Conservation (phyloP, 179 eudicot genomes). For the Spinacia oleracea region DNA sequence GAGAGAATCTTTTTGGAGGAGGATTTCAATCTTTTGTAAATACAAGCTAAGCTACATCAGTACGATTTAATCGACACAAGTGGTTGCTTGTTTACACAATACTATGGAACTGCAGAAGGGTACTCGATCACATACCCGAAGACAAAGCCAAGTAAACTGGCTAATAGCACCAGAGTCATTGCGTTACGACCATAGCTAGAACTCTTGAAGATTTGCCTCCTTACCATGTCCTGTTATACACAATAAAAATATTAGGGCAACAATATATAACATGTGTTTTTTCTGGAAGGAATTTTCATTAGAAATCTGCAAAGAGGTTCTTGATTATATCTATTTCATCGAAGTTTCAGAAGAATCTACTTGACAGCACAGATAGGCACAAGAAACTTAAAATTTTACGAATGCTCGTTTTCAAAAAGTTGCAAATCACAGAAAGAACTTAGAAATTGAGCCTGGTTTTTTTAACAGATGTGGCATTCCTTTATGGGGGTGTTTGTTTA, state of each 20-base stretch:
- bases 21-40: not conserved
- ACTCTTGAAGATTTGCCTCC: conserved; percentile 24
- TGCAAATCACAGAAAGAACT: not conserved
- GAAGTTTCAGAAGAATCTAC: too few relatives aligned
- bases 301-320: not conserved
- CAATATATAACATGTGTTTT: not conserved
- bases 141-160: conserved; percentile 30
- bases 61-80: not conserved
- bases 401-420: not conserved
- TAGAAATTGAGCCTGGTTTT: not conserved
- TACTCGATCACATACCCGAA: conserved; percentile 34
- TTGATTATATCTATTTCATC: not conserved
- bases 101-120: not conserved
- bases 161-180: conserved; percentile 18
- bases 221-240: conserved; percentile 32
- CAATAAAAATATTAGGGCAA: not conserved
- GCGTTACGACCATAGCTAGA: not conserved
- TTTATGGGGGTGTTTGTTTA: too few relatives aligned
- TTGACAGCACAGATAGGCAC: not conserved
- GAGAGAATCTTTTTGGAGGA: not conserved
- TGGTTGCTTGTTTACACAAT: not conserved
- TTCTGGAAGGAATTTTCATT: not conserved
- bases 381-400: not conserved
- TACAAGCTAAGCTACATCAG: not conserved
- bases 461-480: not conserved